Evolutionary conservation across 2,329 filamentous ascomycete genomes (phyloP), one percentile per base, ranked within the genome.

Genomic region (Lachnum nothofagi): DNA sequence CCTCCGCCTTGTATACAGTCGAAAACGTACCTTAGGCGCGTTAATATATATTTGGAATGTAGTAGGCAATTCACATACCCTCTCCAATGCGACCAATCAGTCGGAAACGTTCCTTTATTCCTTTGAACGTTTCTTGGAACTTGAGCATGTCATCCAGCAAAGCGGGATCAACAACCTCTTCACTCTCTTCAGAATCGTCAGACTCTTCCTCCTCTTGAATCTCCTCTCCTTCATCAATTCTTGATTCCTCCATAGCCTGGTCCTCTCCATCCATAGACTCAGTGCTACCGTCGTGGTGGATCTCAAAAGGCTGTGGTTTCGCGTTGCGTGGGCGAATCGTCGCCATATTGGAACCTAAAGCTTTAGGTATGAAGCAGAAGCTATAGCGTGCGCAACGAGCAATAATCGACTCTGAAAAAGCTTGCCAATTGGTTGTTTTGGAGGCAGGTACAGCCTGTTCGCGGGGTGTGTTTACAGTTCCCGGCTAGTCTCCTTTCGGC

Each of bases 1-100:
- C 93, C 68, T 97, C 90, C 17, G 94, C 93, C 68, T 98, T 98
- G 77, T 98, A 98, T 10, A 98, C 93, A 2, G 93, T 97, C 0
- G 93, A 97, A 66, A 98, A 98, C 1, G 93, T 98, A 49, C 93
- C 90, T 95, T 57, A 7, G 29, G 44, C 42, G 46, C 17, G 51
- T 61, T 40, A 61, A 44, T 39, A 33, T 53, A 25, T 20, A 34
- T 22, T 34, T 8, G 37, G 10, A n/a, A 10, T 39, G 6, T 24
- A 6, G 12, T 23, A 29, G 19, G 23, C 45, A 38, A 33, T 45
- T 25, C 46, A 60, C 63, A 48, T 70, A 91, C 90, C 93, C 79
- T 98, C 93, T 63, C 93, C 93, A 63, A 98, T 98, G 54, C 91
- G 85, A 70, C 96, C 96, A 66, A 98, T 93, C 46, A 98, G 72